Evolutionary conservation across 306 rosid genomes (phyloP), one percentile per base, ranked within the genome.

Genomic region (Carpinus fangiana): DNA sequence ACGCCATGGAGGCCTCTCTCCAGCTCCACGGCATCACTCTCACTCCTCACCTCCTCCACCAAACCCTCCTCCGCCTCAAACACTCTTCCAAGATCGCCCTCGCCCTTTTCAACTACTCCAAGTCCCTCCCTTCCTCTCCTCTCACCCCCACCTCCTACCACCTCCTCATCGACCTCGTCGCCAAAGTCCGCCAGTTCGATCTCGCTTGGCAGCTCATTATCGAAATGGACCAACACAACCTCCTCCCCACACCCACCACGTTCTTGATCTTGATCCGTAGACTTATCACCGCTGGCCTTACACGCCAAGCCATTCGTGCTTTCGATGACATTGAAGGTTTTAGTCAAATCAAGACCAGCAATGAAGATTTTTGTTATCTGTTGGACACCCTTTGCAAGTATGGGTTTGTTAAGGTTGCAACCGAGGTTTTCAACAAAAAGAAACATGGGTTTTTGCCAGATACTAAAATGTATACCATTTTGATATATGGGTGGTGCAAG

Each of bases 401-500:
- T 41, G 96, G 97, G 2, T 43, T 92, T 21, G 93, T 85, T 0
- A 92, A 82, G 67, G 86, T 88, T 4, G 98, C 97, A 3, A 68
- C 76, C 0, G 89, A 94, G 28, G 76, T 92, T 50, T 94, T 94
- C 73, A 90, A 94, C 77, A 80, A 67, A 66, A 87, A 81, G 51
- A 81, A 78, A 72, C 75, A 55, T 12, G 85, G 80, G 67, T 92
- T 89, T 67, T 36, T 4, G 0, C 82, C 85, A 4, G 90, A 84
- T 67, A 83, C 51, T 23, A 94, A 89, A 75, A 80, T 88, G 80
- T 94, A 88, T 82, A 92, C 98, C 1, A 82, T 89, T 80, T 80
- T 94, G 89, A 79, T 94, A 0, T 89, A 84, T 47, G 98, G 98
- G 17, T 94, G 98, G 97, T 94, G 98, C 73, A 94, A 92, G 64